Evolutionary conservation across 163 green algal species (phyloP), one percentile per base, ranked within the genome.

Genomic region (Chloroidium sp.): DNA sequence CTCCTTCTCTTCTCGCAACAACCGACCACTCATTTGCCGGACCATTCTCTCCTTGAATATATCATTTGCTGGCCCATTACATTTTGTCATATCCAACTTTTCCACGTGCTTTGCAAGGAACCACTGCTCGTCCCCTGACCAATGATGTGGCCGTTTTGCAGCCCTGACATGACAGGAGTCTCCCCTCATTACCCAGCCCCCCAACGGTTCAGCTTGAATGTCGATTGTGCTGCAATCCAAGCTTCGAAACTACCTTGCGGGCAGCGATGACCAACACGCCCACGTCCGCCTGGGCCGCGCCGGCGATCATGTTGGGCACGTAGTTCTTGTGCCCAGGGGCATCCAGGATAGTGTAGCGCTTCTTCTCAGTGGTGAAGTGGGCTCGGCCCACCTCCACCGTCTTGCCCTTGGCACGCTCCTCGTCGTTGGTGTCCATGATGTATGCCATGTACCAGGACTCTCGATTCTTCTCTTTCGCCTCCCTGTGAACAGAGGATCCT

Each of bases 371-470:
- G 86, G 95, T 93, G 84, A 99, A 99, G 87, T 96, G 92, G 1
- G 97, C 97, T 0, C 95, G 89, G 0, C 97, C 97, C 14, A 77
- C 80, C 81, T 97, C 93, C 36, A 97, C 93, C 2, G 93, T 97
- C 83, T 95, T 97, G 61, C 93, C 93, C 85, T 99, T 99, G 4
- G 92, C 91, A 6, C 96, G 90, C 91, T 99, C 97, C 89, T 99
- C 97, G 84, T 99, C 96, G 81, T 99, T 99, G 60, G 95, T 99
- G 89, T 99, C 97, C 97, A 99, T 99, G 91, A 99, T 99, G 88
- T 99, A 99, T 0, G 97, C 97, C 93, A 98, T 98, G 92, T 99
- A 99, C 95, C 96, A 99, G 69, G 87, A 92, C 84, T 98, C 96
- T 12, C 95, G 90, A 88, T 98, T 99, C 91, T 99, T 99, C 78